Evolutionary conservation across 2,329 filamentous ascomycete genomes (phyloP), one percentile per base, ranked within the genome.

Genomic region (Myriosclerotinia duriaeana): DNA sequence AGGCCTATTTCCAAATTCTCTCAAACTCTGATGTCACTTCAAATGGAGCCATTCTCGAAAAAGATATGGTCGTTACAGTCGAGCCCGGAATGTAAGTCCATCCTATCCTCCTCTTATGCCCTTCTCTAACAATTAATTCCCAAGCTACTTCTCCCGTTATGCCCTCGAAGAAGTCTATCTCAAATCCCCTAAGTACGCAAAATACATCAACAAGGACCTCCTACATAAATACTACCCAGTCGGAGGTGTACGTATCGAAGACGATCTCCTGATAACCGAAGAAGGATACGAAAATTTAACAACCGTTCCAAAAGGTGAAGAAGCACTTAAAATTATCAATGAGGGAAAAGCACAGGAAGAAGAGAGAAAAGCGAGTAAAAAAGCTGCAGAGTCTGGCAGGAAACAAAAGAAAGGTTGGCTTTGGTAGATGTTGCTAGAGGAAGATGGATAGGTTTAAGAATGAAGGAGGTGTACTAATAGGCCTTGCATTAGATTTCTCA

Each of bases 211-310:
- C 77, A 79, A 80, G 71, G 80, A 82, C 6, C 83, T 89, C 6
- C 78, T 95, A 59, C 86, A 88, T 68, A 80, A 80, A 69, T 94
- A 90, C 77, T 94, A 91, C 81, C 80, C 79, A 36, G 89, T 98
- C 0, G 95, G 94, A 20, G 95, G 95, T 44, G 92, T 97, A 36
- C 85, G 95, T 56, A 96, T 98, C 69, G 95, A 99, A 79, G 93
- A 98, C 75, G 91, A 94, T 76, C 84, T 98, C 50, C 81, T 95
- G 30, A 87, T 98, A 58, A 95, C 90, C 1, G 82, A 89, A 68
- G 81, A 85, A 34, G 93, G 93, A 0, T 87, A 87, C 73, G 93
- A 97, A 78, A 96, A 96, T 75, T 75, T 98, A 76, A 96, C 93
- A 1, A 84, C 84, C 1, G 90, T 90, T 40, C 90, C 91, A 0